These are phyloP conservation scores for Byssoonygena ceratinophila DNA, from an alignment of 2,329 filamentous ascomycete species.

Conservation along the genomic window DNA sequence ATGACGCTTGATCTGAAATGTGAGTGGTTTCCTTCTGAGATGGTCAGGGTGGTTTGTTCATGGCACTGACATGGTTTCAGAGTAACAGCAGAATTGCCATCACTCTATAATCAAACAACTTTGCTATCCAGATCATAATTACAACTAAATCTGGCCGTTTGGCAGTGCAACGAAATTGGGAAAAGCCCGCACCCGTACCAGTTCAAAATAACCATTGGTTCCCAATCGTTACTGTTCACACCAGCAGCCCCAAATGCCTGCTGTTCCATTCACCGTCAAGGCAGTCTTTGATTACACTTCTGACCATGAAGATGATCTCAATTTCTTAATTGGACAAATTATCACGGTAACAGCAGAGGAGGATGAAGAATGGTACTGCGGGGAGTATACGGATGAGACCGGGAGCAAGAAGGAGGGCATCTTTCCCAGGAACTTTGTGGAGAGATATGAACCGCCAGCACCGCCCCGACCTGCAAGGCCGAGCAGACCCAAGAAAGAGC, in stretches of 20 bases:
- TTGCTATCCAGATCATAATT: neutral
- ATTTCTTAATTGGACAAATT: slow-evolving; percentile 72
- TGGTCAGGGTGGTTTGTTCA: neutral
- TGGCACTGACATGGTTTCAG: neutral
- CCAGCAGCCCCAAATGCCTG: slow-evolving; percentile 49
- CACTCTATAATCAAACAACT: neutral
- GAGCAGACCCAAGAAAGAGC: slow-evolving; percentile 56
- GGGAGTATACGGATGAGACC: slow-evolving; percentile 68
- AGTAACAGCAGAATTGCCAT: neutral
- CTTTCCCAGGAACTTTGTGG: slow-evolving; percentile 94
- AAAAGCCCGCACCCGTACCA: neutral
- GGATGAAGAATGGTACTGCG: slow-evolving; percentile 86
- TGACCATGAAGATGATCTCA: slow-evolving; percentile 86
- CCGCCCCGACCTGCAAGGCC: slow-evolving; percentile 73
- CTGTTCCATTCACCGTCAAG: slow-evolving; percentile 79
- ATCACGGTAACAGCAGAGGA: slow-evolving; percentile 90
- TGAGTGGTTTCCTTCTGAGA: neutral
- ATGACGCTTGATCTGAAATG: neutral
- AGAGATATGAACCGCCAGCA: slow-evolving; percentile 83
- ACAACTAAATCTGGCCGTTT: neutral
- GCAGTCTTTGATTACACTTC: slow-evolving; percentile 91
- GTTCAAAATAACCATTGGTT: neutral
- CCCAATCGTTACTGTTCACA: slow-evolving; percentile 21
- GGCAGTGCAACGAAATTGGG: neutral
- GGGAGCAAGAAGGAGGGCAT: slow-evolving; percentile 73